Base-by-base conservation (phyloP, 2,329 filamentous ascomycete species). In the Sporothrix pallida region DNA sequence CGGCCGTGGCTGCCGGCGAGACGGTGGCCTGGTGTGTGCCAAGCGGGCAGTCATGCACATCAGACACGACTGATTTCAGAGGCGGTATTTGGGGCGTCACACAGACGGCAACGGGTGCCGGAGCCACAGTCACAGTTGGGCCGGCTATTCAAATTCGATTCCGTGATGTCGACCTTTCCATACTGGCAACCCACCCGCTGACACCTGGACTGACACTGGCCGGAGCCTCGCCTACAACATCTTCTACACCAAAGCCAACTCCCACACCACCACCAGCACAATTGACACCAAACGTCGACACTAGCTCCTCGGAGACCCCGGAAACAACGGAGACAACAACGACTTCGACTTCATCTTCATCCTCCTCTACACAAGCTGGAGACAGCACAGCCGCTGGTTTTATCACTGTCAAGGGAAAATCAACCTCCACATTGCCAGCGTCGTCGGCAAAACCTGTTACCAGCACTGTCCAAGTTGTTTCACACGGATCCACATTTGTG, bases 61-160 rank as follows among this genome's bases (percentile, higher is more conserved):
- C 82, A 1, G 83, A 84, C 71, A 82, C 80, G 6, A 80, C 81
- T 3, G 82, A 83, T 72, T 83, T 81, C 68, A 80, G 80, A 2
- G 82, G 82, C 8, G 82, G 82, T 42, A 78, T 83, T 68, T 83
- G 82, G 81, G 82, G 82, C 6, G 80, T 80, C 54, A 72, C 71
- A 13, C 76, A 70, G 54, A 77, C 77, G 4, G 76, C 75, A 3
- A 77, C 77, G 2, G 75, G 74, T 0, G 20, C 63, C 5, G 74
- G 70, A 2, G 77, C 76, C 3, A 23, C 70, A 5, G 75, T 80
- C 10, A 82, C 81, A 1, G 79, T 81, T 12, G 82, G 81, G 12
- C 82, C 82, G 50, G 81, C 81, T 13, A 75, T 83, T 58, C 82
- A 83, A 74, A 83, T 83, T 73, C 81, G 82, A 42, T 83, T 80